Percentiles rank a stretch among this genome's conserved stretches.
Evolutionary conservation across 768 basidiomycete genomes (phyloP).

Genomic region (Rhodotorula taiwanensis): DNA sequence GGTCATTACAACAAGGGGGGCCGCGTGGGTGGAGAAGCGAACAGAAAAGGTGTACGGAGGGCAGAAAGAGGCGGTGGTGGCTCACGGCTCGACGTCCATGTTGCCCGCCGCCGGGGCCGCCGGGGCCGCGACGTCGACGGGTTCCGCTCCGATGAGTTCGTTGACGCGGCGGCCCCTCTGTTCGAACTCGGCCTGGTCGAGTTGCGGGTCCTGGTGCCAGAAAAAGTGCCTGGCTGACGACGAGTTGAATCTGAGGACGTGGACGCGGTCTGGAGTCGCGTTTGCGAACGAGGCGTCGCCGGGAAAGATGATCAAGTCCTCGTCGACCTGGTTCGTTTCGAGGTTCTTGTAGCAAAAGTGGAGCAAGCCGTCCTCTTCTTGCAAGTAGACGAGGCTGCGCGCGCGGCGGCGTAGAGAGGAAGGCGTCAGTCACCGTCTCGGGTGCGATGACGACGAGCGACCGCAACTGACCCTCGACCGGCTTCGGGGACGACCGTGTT

Average conservation of each 20-base stretch:
- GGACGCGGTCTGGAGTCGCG: slow-evolving; percentile 17
- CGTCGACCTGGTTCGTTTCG: slow-evolving; percentile 5
- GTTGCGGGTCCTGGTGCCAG: slow-evolving; percentile 37
- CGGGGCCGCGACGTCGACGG: neutral
- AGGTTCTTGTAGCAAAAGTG: slow-evolving; percentile 37
- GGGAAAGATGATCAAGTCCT: slow-evolving; percentile 40
- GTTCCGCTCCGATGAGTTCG: slow-evolving; percentile 33
- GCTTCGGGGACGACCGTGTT: slow-evolving; percentile 34
- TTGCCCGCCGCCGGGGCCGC: neutral
- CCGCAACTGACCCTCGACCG: slow-evolving; percentile 26
- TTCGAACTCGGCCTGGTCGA: slow-evolving; percentile 8
- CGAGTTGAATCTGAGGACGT: slow-evolving; percentile 39
- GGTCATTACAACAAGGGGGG: neutral
- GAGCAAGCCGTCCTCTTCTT: slow-evolving; percentile 39
- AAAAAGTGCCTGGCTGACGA: slow-evolving; percentile 38
- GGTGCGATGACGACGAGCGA: neutral
- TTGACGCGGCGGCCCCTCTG: slow-evolving; percentile 21
- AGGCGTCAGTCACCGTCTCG: neutral
- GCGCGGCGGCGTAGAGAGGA: too few species aligned
- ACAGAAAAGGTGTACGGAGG: neutral
- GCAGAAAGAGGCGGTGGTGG: neutral
- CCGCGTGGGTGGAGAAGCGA: neutral
- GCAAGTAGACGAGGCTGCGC: slow-evolving; percentile 28
- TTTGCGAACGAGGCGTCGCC: slow-evolving; percentile 36
- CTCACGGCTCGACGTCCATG: slow-evolving; percentile 31